Evolutionary conservation across 139 green algal species (phyloP), one percentile per base, ranked within the genome.

Genomic region (Haematococcus sp.): DNA sequence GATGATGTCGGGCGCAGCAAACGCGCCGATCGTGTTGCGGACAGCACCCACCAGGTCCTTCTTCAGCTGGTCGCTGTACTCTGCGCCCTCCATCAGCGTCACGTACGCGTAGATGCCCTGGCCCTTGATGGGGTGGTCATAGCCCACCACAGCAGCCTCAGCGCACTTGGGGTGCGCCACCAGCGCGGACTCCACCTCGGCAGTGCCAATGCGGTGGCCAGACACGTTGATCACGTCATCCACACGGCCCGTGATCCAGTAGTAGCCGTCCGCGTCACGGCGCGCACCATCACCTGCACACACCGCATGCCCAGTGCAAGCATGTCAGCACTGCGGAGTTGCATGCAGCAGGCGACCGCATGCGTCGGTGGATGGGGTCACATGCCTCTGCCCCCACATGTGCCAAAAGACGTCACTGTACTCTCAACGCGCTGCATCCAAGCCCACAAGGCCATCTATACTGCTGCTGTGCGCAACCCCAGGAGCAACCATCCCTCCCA

Each of bases 201-300:
- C 95, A 0, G 95, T 97, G 54, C 95, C 95, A 32, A 98, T 93
- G 31, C 84, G 88, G 84, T 98, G 95, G 22, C 95, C 95, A 22
- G 76, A 90, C 22, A 98, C 92, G 70, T 97, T 97, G 82, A 95
- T 94, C 93, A 98, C 94, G 74, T 98, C 94, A 77, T 98, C 94
- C 63, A 98, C 94, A 31, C 94, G 84, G n/a, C 88, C 88, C 31
- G 88, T 94, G 72, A 95, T 91, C 89, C 90, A 94, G 65, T 88
- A 90, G 81, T 92, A 94, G 17, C 90, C 89, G 58, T 95, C 90
- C 2, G 59, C 75, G 59, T 92, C 83, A 16, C 80, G 68, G 19
- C 87, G 74, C 56, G 69, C 81, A 61, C 89, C 90, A 66, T 95
- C 90, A n/a, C 89, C 89, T 40, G 89, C 55, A 89, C n/a, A n/a